Base-by-base conservation (phyloP, 2,329 filamentous ascomycete species). In the Aaosphaeria pasadenensis region DNA sequence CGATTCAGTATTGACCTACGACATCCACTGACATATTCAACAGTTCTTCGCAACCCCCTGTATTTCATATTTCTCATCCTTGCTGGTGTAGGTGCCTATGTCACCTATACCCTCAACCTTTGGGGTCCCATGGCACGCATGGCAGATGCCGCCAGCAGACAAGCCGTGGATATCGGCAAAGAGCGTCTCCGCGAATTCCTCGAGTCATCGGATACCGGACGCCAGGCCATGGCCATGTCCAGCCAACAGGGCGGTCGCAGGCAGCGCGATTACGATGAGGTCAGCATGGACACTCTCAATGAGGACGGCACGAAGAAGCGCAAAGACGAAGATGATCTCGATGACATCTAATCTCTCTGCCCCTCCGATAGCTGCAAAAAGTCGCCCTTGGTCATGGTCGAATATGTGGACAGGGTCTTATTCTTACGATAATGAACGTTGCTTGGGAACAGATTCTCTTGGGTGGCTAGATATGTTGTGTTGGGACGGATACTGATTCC, bases 41-140 rank as follows among this genome's bases (percentile, higher is more conserved):
- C 62, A 96, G 94, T 99, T 33, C 80, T 97, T 39, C 89, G 91
- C 57, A 97, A 97, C 71, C 94, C 94, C 0, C 76, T 95, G 53
- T 91, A 96, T 69, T 96, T 96, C 75, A 76, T 99, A 64, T 83
- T 97, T 63, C 78, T 97, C 49, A 83, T 96, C 62, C 72, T 97
- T 44, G 73, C 87, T 39, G 85, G 79, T 7, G 82, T 87, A 45
- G 91, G 82, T 47, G 88, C 87, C 4, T 99, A 97, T 63, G 78
- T 96, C 30, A 94, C 91, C 4, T 96, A 94, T 73, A 91, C 85
- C 32, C 85, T 99, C 57, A 97, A 97, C 69, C 83, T 99, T 11
- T 91, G 95, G 75, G 94, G 94, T 1, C 94, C 94, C 0, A 97
- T 99, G 78, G 78, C 95, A 59, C 91, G 95, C 66, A 96, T 99